Base-by-base conservation (phyloP, 75 land plant genomes). In the Cunninghamia lanceolata region DNA sequence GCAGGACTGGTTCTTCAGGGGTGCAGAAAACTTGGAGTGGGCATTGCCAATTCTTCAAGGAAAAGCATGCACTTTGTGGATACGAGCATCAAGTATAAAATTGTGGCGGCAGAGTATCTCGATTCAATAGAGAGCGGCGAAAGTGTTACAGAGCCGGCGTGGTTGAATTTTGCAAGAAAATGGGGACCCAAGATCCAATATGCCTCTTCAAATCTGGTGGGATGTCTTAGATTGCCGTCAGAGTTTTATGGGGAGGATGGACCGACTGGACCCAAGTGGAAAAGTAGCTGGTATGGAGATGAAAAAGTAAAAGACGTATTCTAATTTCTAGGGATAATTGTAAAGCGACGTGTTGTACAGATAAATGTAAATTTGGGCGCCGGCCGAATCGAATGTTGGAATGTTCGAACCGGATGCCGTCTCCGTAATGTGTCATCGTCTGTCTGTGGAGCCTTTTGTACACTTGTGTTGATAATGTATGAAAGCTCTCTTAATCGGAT, bases 201-300 rank as follows among this genome's bases (percentile, higher is more conserved):
- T 83, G 82, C 85, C 36, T 70, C 88, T 21, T 40, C 40, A 56
- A 82, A 77, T 21, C 83, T 85, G 68, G 28, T 88, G 39, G 84
- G 88, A 80, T 25, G 83, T 85, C 54, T 88, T 82, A 47, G 11
- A 63, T 77, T 90, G 70, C 91, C 91, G 9, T 79, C 88, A 70
- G 91, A 88, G 52, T 75, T 90, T 39, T 81, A 80, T 36, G 89
- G 91, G 15, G 89, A 90, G 82, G 91, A 90, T 70, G 91, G 91
- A 19, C 91, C 91, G 9, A 90, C 91, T n/a, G 91, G 91, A 73
- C 91, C 91, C n/a, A 90, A 88, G 36, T 76, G 82, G 84, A 90
- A 90, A 39, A 79, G 79, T 17, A 82, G 50, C 81, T 90, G 91
- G 91, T 30, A 63, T 68, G 91, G 91, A 39, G 91, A 90, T 82